Percentiles rank a stretch among this genome's conserved stretches.
phyloP scores from a whole-genome alignment of 345 rosid species.

The Citrus sp. region DNA sequence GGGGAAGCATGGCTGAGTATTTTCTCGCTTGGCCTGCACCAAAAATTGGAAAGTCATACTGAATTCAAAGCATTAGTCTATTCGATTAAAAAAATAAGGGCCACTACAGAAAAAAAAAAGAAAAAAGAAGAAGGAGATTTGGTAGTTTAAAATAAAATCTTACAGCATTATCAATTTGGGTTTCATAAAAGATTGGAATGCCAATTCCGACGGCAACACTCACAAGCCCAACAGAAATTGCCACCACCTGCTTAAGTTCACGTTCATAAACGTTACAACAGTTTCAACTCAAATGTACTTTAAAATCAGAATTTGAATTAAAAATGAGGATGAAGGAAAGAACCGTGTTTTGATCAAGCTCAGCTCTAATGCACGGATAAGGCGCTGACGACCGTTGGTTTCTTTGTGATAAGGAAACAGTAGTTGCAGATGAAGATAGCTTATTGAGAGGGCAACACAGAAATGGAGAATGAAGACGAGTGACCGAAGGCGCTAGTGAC shows the following conservation, averaged over 20 bases:
- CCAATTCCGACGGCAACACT: conserved; percentile 88
- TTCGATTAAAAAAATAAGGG: neutral
- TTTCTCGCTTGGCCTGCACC: conserved; percentile 75
- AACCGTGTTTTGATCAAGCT: conserved; percentile 87
- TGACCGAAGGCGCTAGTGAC: conserved; percentile 44
- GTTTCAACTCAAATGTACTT: neutral
- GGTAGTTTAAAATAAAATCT: conserved; percentile 10
- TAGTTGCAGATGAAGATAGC: conserved; percentile 21
- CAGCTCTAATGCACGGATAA: conserved; percentile 69
- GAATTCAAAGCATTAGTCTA: neutral
- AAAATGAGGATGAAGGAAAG: neutral
- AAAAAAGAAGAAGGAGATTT: neutral
- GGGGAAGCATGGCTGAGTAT: conserved; percentile 94
- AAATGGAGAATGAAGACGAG: conserved; percentile 60
- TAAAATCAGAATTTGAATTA: neutral
- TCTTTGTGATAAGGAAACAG: conserved; percentile 19
- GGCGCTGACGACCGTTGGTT: conserved; percentile 35
- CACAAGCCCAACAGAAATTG: conserved; percentile 72
- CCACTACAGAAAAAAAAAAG: too few relatives aligned
- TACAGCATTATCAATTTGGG: conserved; percentile 84
- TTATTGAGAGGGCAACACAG: conserved; percentile 42
- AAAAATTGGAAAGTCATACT: neutral
- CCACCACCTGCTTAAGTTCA: conserved; percentile 50
- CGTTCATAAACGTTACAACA: neutral
- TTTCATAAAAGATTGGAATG: conserved; percentile 78